Percentiles rank a stretch among this genome's conserved stretches.
Evolutionary conservation across 2,329 filamentous ascomycete genomes (phyloP).

Genomic region (Pseudogymnoascus sp.): DNA sequence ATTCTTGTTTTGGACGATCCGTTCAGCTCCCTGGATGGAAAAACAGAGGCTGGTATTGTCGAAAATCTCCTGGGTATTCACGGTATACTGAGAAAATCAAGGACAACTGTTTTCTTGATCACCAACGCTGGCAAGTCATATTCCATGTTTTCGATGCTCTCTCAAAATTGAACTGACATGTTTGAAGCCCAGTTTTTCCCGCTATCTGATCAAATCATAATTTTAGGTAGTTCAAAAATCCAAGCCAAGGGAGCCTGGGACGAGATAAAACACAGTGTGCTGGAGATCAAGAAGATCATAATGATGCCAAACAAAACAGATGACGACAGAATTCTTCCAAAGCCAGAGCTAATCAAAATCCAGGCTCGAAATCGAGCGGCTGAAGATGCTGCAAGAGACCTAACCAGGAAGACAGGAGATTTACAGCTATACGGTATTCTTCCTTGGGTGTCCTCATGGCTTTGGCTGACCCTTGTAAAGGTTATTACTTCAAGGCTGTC

Average conservation of each 20-base stretch:
- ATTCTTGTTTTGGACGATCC: conserved; percentile 41
- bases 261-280: conserved; percentile 8
- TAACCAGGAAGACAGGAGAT: conserved; percentile 22
- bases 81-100: conserved; percentile 35
- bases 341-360: conserved; percentile 14
- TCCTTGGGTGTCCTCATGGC: neutral
- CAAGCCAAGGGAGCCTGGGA: conserved; percentile 32
- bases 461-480: neutral
- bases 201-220: conserved; percentile 36
- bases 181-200: conserved; percentile 29
- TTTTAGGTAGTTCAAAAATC: conserved; percentile 27
- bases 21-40: conserved; percentile 39
- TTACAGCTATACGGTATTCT: conserved; percentile 18
- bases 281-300: neutral
- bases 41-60: conserved; percentile 38
- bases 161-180: conserved; percentile 24
- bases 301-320: neutral
- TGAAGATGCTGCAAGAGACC: conserved; percentile 20
- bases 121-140: conserved; percentile 33
- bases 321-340: neutral
- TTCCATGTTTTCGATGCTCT: neutral
- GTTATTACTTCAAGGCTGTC: conserved; percentile 11
- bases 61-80: conserved; percentile 33
- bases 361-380: conserved; percentile 14
- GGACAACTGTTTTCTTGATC: conserved; percentile 37